These are phyloP conservation scores for Ceratobasidium sp. DNA, from an alignment of 1,284 basidiomycete species.

Conservation along the genomic window DNA sequence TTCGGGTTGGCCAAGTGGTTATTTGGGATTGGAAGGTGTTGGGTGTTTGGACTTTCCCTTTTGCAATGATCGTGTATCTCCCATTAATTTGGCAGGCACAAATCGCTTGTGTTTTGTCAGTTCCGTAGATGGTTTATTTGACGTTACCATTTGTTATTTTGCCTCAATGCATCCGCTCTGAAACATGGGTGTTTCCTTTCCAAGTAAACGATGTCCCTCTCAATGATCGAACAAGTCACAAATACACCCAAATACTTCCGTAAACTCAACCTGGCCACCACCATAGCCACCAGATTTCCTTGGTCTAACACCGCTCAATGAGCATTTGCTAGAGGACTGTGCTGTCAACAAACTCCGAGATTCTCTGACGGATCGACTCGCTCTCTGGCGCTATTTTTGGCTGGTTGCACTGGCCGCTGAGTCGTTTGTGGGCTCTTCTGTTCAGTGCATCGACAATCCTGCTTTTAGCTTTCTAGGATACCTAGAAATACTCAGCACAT, in stretches of 20 bases:
- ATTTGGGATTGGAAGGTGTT: slow-evolving; percentile 44
- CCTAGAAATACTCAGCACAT: too few relatives aligned
- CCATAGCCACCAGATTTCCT: slow-evolving; percentile 6
- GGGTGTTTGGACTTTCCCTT: slow-evolving; percentile 43
- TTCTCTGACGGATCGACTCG: background rate
- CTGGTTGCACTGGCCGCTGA: too few relatives aligned
- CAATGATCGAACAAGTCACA: background rate
- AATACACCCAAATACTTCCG: slow-evolving; percentile 8
- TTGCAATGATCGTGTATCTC: slow-evolving; percentile 40
- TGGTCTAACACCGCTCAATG: background rate
- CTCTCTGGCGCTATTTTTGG: background rate
- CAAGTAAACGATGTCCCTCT: background rate
- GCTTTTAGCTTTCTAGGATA: background rate
- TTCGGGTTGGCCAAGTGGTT: slow-evolving; percentile 25
- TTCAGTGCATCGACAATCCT: too few relatives aligned
- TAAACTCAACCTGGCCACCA: slow-evolving; percentile 12
- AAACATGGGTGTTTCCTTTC: background rate
- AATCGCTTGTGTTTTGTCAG: slow-evolving; percentile 33
- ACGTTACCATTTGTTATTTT: background rate
- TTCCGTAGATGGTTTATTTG: background rate
- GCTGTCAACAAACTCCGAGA: background rate
- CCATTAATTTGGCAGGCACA: slow-evolving; percentile 40
- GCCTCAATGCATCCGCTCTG: background rate
- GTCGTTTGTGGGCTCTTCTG: too few relatives aligned
- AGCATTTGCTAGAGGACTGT: background rate